These are phyloP conservation scores for Telopea speciosissima DNA, from an alignment of 177 flowering plant genomes.

Conservation along the genomic window DNA sequence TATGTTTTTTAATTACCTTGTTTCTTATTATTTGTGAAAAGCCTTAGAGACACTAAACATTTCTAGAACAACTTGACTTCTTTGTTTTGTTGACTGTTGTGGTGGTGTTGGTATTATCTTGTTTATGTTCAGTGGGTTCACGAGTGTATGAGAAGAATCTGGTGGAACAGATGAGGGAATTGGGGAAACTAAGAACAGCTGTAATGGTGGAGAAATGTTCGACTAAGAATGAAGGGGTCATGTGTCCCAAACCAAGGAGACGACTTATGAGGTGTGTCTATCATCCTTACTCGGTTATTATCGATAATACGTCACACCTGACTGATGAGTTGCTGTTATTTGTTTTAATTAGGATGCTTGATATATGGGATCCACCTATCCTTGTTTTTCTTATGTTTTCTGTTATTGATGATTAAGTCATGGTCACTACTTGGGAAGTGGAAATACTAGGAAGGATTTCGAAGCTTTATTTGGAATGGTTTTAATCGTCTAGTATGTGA, in stretches of 20 bases:
- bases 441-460: too few relatives aligned
- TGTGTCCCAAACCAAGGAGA: slow-evolving; percentile 27
- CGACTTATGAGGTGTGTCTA: slow-evolving; percentile 11
- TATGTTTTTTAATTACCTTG: background rate
- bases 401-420: too few relatives aligned
- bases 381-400: too few relatives aligned
- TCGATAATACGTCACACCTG: background rate
- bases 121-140: slow-evolving; percentile 12
- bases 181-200: slow-evolving; percentile 19
- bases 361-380: too few relatives aligned
- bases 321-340: too few relatives aligned
- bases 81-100: background rate
- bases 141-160: slow-evolving; percentile 10
- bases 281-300: background rate
- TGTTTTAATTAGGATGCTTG: too few relatives aligned
- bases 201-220: slow-evolving; percentile 28
- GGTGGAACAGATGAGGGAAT: slow-evolving; percentile 19
- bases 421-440: too few relatives aligned
- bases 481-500: too few relatives aligned
- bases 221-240: slow-evolving; percentile 17
- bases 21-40: background rate
- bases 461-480: too few relatives aligned
- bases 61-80: background rate
- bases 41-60: background rate
- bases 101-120: slow-evolving; percentile 2